These are phyloP conservation scores for Mrakia hoshinonis DNA, from an alignment of 768 basidiomycete species.

Conservation along the genomic window DNA sequence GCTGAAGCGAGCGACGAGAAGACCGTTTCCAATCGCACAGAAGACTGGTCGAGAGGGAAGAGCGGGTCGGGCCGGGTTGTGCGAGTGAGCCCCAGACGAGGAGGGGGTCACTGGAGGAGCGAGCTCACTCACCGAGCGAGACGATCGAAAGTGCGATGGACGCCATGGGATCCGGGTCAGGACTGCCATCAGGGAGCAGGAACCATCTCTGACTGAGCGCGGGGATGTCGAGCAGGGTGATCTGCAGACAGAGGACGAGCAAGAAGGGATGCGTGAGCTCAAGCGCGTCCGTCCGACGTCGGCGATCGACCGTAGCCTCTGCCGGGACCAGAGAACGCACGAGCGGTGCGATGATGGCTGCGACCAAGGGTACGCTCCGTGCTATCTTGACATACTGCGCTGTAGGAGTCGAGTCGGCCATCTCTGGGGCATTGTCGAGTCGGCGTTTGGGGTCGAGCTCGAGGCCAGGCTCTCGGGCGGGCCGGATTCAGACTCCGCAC, in stretches of 20 bases:
- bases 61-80: background rate
- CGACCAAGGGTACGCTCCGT: background rate
- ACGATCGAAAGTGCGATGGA: constrained; percentile 19
- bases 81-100: background rate
- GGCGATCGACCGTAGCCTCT: background rate
- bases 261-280: background rate
- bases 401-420: background rate
- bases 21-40: constrained; percentile 18
- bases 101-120: background rate
- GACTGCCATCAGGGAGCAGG: background rate
- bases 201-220: constrained; percentile 26
- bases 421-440: constrained; percentile 8
- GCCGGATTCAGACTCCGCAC: no score
- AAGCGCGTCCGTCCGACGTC: background rate
- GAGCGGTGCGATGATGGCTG: constrained; percentile 21
- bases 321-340: background rate
- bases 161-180: background rate
- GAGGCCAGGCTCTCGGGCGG: no score
- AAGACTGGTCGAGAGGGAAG: background rate
- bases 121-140: constrained; percentile 10
- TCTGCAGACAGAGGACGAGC: background rate
- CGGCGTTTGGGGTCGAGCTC: no score
- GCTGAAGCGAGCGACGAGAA: constrained; percentile 19
- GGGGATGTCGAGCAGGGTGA: constrained; percentile 29
- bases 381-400: background rate